Base-by-base conservation (phyloP, 192 early-diverging fungal genomes). In the Polychytrium aggregatum region DNA sequence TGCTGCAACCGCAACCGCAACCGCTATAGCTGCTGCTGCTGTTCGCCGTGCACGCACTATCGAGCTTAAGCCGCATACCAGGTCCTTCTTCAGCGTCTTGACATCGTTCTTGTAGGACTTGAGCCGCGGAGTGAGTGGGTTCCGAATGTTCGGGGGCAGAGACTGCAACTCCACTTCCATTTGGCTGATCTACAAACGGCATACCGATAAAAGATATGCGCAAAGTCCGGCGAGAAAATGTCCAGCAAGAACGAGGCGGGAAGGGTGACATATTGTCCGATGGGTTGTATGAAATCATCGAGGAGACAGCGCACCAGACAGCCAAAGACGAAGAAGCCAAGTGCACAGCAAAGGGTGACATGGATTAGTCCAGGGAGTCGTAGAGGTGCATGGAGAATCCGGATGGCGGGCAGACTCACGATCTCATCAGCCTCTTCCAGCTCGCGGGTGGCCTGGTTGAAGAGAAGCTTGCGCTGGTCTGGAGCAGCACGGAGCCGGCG, bases 101-200 rank as follows among this genome's bases (percentile, higher is more conserved):
- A 85, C 64, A 30, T 90, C 86, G 4, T 82, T 67, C 57, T 87
- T 92, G 72, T 79, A 84, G 24, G 64, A 57, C 30, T 81, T 75
- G 25, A 90, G 57, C 30, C 71, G 75, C 2, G 82, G 75, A 37
- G 83, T 76, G 2, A 86, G 68, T 34, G 79, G 79, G 43, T 68
- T 71, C 37, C 81, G 78, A 10, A 65, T 55, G 13, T 82, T 59
- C 1, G 73, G 64, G 11, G 81, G 72, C 13, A 90, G 67, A 21
- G 87, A 83, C 17, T 84, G 56, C 6, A 92, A 68, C 56, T 97
- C 93, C 65, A 92, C 84, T 56, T 94, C 93, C 83, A 97, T 87
- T 72, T 92, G 88, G 41, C 77, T 79, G 37, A 89, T 48, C 86
- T 88, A 63, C 11, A 42, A 37, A 3, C 20, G 43, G 22, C 28